phyloP scores from a whole-genome alignment of 176 grass and related monocot species.

The Triticum monococcum region DNA sequence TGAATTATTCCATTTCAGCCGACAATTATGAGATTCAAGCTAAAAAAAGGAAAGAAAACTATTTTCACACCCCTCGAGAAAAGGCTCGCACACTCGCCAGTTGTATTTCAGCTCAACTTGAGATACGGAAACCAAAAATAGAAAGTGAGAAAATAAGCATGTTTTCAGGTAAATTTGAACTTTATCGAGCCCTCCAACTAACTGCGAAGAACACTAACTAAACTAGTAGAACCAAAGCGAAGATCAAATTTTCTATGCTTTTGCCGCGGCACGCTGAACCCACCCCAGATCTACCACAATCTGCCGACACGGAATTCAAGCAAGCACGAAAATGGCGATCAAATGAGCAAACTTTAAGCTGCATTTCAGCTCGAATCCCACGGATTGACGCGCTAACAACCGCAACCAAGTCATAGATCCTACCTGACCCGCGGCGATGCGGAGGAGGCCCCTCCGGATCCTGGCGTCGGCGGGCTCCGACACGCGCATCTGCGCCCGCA shows the following conservation, averaged over 20 bases:
- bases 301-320: background rate
- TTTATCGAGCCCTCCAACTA: conserved; percentile 1
- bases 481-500: conserved; percentile 85
- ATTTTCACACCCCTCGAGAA: background rate
- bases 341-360: background rate
- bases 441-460: conserved; percentile 92
- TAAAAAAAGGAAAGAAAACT: background rate
- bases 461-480: conserved; percentile 80
- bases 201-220: background rate
- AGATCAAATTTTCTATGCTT: background rate
- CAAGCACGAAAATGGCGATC: background rate
- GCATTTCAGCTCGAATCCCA: conserved; percentile 22
- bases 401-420: conserved; percentile 17
- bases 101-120: background rate
- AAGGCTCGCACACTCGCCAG: background rate
- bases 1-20: background rate
- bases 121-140: background rate
- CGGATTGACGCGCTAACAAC: background rate
- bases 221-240: conserved; percentile 2
- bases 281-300: conserved; percentile 41
- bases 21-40: conserved; percentile 24
- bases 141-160: conserved; percentile 12
- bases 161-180: conserved; percentile 25
- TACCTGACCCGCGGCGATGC: conserved; percentile 86
- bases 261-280: background rate